A percentile compares a stretch with the other conserved stretches of the same genome.
These are phyloP conservation scores for Colletotrichum acutatum DNA, from an alignment of 2,329 filamentous ascomycete species.

Conservation along the genomic window DNA sequence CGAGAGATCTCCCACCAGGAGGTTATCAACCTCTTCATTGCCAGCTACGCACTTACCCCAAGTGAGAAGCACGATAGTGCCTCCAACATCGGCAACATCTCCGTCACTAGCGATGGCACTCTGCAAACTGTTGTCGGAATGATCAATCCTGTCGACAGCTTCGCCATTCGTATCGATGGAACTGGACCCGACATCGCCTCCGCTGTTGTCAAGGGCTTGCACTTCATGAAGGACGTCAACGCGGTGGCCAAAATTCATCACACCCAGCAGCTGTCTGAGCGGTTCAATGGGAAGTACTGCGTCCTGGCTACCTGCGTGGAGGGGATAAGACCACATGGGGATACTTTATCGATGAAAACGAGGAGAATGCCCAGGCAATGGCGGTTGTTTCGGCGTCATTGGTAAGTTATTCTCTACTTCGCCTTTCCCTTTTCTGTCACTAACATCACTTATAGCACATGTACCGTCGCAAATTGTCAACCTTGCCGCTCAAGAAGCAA, in stretches of 20 bases:
- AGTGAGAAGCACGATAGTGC: background rate
- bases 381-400: conserved; percentile 9
- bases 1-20: conserved; percentile 21
- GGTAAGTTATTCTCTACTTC: background rate
- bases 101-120: background rate
- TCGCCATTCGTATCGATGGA: conserved; percentile 1
- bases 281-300: background rate
- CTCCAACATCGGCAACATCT: background rate
- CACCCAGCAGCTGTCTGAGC: background rate
- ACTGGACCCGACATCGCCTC: background rate
- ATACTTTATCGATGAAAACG: background rate
- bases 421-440: background rate
- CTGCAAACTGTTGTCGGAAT: background rate
- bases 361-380: background rate
- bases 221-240: conserved; percentile 12
- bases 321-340: background rate
- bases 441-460: background rate
- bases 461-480: background rate
- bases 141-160: background rate
- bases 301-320: conserved; percentile 6
- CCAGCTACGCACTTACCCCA: conserved; percentile 1
- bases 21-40: conserved; percentile 15
- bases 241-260: background rate
- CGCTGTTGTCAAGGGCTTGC: conserved; percentile 11
- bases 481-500: background rate